Evolutionary conservation across 2,329 filamentous ascomycete species (phyloP).

Genomic region (Onygena corvina): DNA sequence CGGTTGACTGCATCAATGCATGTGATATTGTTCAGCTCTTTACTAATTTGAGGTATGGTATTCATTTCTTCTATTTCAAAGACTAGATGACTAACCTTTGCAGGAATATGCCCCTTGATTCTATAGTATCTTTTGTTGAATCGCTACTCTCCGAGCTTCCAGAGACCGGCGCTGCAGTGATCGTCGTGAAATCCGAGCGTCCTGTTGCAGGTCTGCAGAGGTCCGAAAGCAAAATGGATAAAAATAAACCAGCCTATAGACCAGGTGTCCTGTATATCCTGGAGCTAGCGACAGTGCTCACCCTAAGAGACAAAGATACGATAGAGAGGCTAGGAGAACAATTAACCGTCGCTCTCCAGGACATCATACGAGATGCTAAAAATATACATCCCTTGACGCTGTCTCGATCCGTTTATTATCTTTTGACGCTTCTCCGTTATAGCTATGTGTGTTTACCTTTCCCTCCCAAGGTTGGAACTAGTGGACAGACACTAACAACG

Average conservation of each 20-base stretch:
- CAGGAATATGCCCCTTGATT: conserved; percentile 36
- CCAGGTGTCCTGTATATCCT: conserved; percentile 80
- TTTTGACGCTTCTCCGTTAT: conserved; percentile 65
- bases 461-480: neutral
- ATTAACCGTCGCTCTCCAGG: conserved; percentile 69
- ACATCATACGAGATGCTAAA: conserved; percentile 64
- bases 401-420: conserved; percentile 74
- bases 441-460: conserved; percentile 57
- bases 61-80: neutral
- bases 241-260: conserved; percentile 59
- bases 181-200: conserved; percentile 79
- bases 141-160: conserved; percentile 73
- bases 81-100: neutral
- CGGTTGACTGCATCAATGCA: conserved; percentile 84
- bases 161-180: conserved; percentile 67
- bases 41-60: conserved; percentile 60
- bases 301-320: conserved; percentile 61
- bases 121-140: conserved; percentile 53
- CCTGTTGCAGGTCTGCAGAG: conserved; percentile 48
- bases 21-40: conserved; percentile 77
- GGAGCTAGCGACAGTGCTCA: conserved; percentile 74
- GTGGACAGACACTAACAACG: conserved; percentile 16
- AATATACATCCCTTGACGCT: conserved; percentile 74
- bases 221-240: conserved; percentile 46
- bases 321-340: conserved; percentile 62